phyloP scores from a whole-genome alignment of 2,329 filamentous ascomycete genomes.

The Cladophialophora psammophila region DNA sequence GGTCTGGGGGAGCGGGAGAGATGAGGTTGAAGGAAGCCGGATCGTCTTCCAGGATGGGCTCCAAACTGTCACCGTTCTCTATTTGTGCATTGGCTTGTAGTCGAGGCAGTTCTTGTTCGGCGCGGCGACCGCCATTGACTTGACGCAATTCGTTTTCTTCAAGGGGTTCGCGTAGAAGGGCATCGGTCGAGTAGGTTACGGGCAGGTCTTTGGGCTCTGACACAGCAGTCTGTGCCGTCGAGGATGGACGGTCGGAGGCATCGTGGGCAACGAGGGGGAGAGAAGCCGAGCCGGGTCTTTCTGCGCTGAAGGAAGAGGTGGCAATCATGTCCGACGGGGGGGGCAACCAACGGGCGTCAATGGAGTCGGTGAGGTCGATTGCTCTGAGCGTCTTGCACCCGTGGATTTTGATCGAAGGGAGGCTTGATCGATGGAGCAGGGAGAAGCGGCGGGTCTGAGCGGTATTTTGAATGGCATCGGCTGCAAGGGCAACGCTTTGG shows the following conservation, averaged over 20 bases:
- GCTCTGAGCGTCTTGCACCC: neutral
- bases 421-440: conserved; percentile 18
- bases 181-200: conserved; percentile 29
- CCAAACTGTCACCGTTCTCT: conserved; percentile 28
- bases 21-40: conserved; percentile 48
- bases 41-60: conserved; percentile 43
- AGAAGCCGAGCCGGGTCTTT: conserved; percentile 17
- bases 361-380: neutral
- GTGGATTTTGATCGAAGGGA: neutral
- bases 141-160: conserved; percentile 20
- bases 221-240: conserved; percentile 7
- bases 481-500: neutral
- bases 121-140: conserved; percentile 19
- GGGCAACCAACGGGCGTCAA: neutral
- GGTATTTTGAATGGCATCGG: neutral
- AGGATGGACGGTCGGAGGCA: conserved; percentile 23
- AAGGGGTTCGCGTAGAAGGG: conserved; percentile 15
- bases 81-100: conserved; percentile 31
- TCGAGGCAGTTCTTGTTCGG: conserved; percentile 32
- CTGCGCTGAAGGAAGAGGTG: conserved; percentile 14
- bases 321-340: conserved; percentile 25
- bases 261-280: conserved; percentile 24
- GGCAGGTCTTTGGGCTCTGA: conserved; percentile 23
- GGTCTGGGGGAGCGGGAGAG: conserved; percentile 42
- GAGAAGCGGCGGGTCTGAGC: neutral